Base-by-base conservation (phyloP, 2,329 filamentous ascomycete genomes). In the Huntiella omanensis region DNA sequence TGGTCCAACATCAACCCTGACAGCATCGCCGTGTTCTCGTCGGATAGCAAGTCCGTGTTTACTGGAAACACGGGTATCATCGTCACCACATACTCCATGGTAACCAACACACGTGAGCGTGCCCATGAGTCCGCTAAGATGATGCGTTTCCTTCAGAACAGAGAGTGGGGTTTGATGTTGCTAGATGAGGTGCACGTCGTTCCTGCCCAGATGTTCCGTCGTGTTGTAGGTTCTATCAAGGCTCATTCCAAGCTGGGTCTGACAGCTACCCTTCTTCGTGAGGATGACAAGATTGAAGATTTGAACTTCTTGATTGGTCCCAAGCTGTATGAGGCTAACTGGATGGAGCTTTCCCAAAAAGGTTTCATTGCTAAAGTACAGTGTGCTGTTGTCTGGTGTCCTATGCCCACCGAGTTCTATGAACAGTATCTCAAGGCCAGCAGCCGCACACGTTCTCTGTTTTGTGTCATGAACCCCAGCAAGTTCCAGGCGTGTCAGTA, bases 331-430 rank as follows among this genome's bases (percentile, higher is more conserved):
- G 91, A 98, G 62, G 91, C 91, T 22, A 98, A 98, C 60, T 98
- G 91, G 91, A 94, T 96, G 78, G 91, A 98, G 60, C 73, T 98
- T 36, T 91, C 88, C 1, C 84, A 95, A 56, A 86, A 95, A 62
- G 91, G 91, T 1, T 87, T 95, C 58, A 98, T 98, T 59, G 91
- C 91, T 33, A 81, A 85, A 54, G 91, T 98, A 2, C 91, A 98
- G 61, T 98, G 91, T 60, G 91, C 91, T 11, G 91, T 98, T 62
- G 91, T 98, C 5, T 98, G 91, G 91, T 98, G 91, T 58, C 86
- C 88, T 2, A 98, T 98, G 91, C 93, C 91, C 0, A 91, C 87
- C 0, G 91, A 98, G 55, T 98, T 98, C 59, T 96, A 95, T 60
- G 80, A 85, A 13, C 85, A 96, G 59, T 98, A 96, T 62, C 73